Base-by-base conservation (phyloP, 2,329 filamentous ascomycete genomes). In the Parastagonospora avenae region DNA sequence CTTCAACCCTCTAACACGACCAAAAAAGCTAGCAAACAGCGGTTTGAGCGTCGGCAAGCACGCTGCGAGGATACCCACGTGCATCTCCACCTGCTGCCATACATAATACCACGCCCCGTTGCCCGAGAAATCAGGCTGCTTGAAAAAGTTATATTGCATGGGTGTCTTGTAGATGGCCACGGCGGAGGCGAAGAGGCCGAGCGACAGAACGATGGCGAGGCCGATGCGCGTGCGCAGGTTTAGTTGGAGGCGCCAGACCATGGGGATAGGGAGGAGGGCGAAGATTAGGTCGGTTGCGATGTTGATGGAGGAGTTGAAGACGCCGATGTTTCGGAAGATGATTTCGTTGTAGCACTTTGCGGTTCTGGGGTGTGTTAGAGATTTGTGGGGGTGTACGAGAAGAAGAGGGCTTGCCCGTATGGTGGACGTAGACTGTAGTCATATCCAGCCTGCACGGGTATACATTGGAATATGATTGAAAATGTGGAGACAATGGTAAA, bases 371-470 rank as follows among this genome's bases (percentile, higher is more conserved):
- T 8, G 14, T 10, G 10, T 50, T 19, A 48, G 46, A 19, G 54
- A 27, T 35, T 36, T n/a, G 2, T 7, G 2, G 3, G 4, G 2
- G 5, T 11, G 1, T n/a, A 6, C 2, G 7, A 10, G 8, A 15
- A 4, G 5, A 8, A 28, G 9, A 4, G 8, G 12, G 28, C 50
- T 27, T 52, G 60, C 62, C 61, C 57, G 1, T 15, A 55, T 8
- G 63, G 64, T 30, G 64, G 64, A 30, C 57, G 56, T 24, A 67
- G n/a, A 1, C 33, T 49, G 42, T 45, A 57, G 50, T 79, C 69
- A 77, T 79, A 82, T 5, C 69, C 71, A 10, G 79, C 78, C 4
- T 56, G 44, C 19, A 81, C 67, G 0, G 79, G 79, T 12, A 71
- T 56, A 54, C 64, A 67, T 39, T 65, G 62, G 33, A 65, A 63